These are phyloP conservation scores for Tuber brumale DNA, from an alignment of 495 filamentous ascomycete species.

Conservation along the genomic window DNA sequence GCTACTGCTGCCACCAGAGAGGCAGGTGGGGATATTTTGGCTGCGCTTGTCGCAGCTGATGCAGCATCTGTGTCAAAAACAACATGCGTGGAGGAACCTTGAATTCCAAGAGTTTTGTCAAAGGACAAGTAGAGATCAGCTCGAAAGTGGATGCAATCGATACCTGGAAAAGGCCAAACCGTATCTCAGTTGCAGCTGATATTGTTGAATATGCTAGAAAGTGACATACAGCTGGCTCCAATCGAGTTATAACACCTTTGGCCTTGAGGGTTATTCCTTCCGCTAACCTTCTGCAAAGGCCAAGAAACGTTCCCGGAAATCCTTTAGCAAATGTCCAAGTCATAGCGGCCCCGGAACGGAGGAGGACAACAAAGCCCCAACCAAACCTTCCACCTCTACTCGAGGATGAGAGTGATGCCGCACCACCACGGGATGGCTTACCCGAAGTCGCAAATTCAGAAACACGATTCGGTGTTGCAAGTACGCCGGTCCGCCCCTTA, in stretches of 20 bases:
- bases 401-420: constrained; percentile 3
- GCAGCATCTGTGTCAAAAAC: constrained; percentile 20
- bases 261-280: constrained; percentile 34
- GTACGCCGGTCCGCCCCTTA: constrained; percentile 18
- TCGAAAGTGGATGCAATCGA: constrained; percentile 71
- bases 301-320: constrained; percentile 61
- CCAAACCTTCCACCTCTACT: constrained; percentile 5
- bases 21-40: too few relatives aligned
- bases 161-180: constrained; percentile 77
- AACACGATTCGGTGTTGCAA: constrained; percentile 11
- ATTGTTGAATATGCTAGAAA: constrained; percentile 64
- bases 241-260: constrained; percentile 27
- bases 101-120: constrained; percentile 55
- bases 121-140: constrained; percentile 64
- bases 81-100: constrained; percentile 50
- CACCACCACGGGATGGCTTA: constrained; percentile 5
- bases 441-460: not conserved
- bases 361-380: constrained; percentile 21
- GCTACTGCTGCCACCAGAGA: too few relatives aligned
- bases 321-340: constrained; percentile 56
- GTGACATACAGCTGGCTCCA: constrained; percentile 45
- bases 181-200: constrained; percentile 66
- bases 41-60: constrained; percentile 30
- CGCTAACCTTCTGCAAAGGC: constrained; percentile 45
- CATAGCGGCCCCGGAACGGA: constrained; percentile 67